Percentiles rank a stretch among this genome's conserved stretches.
Evolutionary conservation across 805 yeast genomes (phyloP).

Genomic region (Starmera dryadoides): DNA sequence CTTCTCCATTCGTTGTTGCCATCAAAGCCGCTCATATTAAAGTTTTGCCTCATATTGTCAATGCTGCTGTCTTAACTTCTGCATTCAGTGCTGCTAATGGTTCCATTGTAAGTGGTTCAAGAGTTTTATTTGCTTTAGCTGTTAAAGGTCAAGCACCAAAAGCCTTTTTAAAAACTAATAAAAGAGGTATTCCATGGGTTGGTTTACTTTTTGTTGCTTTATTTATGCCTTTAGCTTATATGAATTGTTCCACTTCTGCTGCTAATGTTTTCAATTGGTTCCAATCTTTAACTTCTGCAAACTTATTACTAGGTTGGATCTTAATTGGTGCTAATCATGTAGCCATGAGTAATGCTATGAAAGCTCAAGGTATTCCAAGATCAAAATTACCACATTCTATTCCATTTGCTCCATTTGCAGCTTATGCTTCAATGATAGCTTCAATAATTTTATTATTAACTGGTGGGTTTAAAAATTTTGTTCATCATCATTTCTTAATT

Average conservation of each 20-base stretch:
- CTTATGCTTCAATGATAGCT: constrained; percentile 23
- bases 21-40: constrained; percentile 38
- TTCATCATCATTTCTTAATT: constrained; percentile 19
- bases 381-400: constrained; percentile 26
- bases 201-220: constrained; percentile 20
- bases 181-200: constrained; percentile 26
- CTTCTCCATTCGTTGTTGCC: constrained; percentile 34
- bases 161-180: constrained; percentile 23
- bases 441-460: constrained; percentile 23
- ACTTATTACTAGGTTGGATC: constrained; percentile 23
- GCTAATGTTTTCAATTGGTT: constrained; percentile 28
- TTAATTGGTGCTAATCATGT: constrained; percentile 24
- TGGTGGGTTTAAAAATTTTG: constrained; percentile 27
- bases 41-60: constrained; percentile 28
- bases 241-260: constrained; percentile 19
- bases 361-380: constrained; percentile 29
- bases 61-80: constrained; percentile 31
- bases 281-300: constrained; percentile 24
- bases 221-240: constrained; percentile 28
- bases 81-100: constrained; percentile 32
- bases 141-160: constrained; percentile 29
- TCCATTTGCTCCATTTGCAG: constrained; percentile 18
- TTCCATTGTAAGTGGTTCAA: constrained; percentile 21
- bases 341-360: constrained; percentile 25
- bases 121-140: constrained; percentile 29